Conservation (phyloP, 192 early-diverging fungal genomes). For the Coemansia furcata region DNA sequence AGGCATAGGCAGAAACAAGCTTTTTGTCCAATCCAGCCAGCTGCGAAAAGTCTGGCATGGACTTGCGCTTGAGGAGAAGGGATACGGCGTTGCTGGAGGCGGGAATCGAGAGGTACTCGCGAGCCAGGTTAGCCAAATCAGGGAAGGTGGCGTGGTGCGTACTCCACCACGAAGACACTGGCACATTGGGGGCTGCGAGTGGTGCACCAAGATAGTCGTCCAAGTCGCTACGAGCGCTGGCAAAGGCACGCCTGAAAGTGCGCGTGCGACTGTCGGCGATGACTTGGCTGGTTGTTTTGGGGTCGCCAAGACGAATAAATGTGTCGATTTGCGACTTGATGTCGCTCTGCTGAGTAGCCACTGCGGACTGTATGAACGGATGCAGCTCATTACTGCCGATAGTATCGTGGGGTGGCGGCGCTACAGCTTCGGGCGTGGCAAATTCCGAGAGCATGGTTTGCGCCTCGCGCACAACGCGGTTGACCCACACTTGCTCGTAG, state of each 20-base stretch:
- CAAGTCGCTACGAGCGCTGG: constrained; percentile 39
- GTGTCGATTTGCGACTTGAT: constrained; percentile 29
- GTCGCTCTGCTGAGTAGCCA: constrained; percentile 11
- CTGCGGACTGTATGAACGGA: constrained; percentile 9
- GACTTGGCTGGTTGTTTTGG: constrained; percentile 19
- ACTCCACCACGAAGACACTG: constrained; percentile 38
- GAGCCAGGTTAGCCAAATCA: constrained; percentile 25
- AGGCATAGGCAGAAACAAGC: constrained; percentile 27
- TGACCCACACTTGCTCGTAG: constrained; percentile 32
- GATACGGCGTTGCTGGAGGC: constrained; percentile 25
- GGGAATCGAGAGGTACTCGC: constrained; percentile 44
- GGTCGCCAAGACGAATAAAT: constrained; percentile 27
- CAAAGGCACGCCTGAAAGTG: constrained; percentile 34
- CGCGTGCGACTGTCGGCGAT: constrained; percentile 34
- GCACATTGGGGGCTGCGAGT: constrained; percentile 24
- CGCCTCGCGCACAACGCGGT: constrained; percentile 41
- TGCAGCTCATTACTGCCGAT: constrained; percentile 1
- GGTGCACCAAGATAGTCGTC: constrained; percentile 43
- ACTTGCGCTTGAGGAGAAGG: constrained; percentile 10
- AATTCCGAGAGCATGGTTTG: constrained; percentile 30
- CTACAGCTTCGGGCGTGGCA: constrained; percentile 7
- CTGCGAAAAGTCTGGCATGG: constrained; percentile 30
- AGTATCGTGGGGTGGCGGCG: not conserved
- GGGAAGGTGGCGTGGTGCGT: constrained; percentile 35
- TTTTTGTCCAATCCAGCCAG: constrained; percentile 35